Percentiles rank a stretch among this genome's conserved stretches.
Conservation (phyloP, 306 rosid genomes). For the Gastrolobium villosum region DNA sequence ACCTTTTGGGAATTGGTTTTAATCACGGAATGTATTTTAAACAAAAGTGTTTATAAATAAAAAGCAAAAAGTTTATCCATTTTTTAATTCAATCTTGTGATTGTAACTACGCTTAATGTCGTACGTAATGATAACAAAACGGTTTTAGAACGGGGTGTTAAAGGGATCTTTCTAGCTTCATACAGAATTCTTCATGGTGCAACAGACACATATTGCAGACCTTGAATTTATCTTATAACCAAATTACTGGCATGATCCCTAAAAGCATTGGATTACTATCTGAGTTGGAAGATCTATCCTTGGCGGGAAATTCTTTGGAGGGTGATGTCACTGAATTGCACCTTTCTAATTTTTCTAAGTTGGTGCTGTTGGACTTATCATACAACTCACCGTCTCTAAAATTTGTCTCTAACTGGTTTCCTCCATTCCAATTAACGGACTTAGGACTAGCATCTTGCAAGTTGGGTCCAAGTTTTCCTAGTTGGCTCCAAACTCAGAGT, state of each 20-base stretch:
- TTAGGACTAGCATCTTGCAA: constrained; percentile 27
- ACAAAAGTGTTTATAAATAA: too few species aligned
- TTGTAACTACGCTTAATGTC: too few species aligned
- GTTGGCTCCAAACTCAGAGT: constrained; percentile 14
- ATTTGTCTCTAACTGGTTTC: background rate
- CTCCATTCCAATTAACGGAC: background rate
- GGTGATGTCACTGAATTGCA: constrained; percentile 37
- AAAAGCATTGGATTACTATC: background rate
- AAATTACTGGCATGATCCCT: background rate
- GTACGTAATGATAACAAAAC: too few species aligned
- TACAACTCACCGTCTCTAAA: constrained; percentile 1
- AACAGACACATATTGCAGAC: background rate
- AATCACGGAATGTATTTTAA: too few species aligned
- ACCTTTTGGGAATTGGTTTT: too few species aligned
- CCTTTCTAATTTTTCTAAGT: background rate
- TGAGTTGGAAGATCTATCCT: background rate
- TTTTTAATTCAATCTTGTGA: too few species aligned
- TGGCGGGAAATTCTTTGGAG: background rate
- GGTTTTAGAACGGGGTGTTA: too few species aligned
- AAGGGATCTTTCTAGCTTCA: background rate
- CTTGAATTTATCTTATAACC: constrained; percentile 11
- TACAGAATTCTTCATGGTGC: constrained; percentile 13
- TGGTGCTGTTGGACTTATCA: rapidly evolving
- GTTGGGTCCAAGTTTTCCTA: constrained; percentile 37
- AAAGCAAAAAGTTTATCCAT: too few species aligned